Percentiles rank a stretch among this genome's conserved stretches.
Conservation (phyloP, 306 rosid species). For the Cucumis cinereus region DNA sequence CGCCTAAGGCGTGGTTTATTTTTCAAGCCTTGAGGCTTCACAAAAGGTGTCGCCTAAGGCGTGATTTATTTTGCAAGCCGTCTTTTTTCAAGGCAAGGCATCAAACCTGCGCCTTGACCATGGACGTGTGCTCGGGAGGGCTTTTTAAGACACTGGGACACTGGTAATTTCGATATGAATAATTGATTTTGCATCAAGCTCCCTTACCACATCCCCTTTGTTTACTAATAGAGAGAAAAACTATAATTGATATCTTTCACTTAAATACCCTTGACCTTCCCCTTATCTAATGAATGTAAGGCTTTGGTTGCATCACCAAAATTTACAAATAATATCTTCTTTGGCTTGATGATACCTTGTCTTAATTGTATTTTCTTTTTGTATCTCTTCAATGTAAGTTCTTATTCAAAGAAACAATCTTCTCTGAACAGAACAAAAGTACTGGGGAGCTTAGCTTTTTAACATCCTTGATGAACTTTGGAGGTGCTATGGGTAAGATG, state of each 20-base stretch:
- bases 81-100: too few species aligned
- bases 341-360: background rate
- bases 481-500: slow-evolving; percentile 77
- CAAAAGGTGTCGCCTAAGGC: too few species aligned
- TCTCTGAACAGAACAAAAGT: slow-evolving; percentile 66
- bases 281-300: background rate
- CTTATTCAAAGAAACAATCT: slow-evolving; percentile 8
- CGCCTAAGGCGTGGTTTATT: too few species aligned
- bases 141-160: too few species aligned
- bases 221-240: too few species aligned
- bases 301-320: background rate
- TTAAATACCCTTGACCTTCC: background rate
- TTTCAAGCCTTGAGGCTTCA: too few species aligned
- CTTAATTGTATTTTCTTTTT: background rate
- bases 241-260: too few species aligned
- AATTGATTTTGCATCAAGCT: background rate
- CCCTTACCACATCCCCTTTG: background rate
- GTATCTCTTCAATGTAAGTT: background rate
- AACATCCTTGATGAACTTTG: slow-evolving; percentile 83
- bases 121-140: too few species aligned
- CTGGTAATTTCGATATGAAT: background rate
- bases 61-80: too few species aligned
- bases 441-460: slow-evolving; percentile 97
- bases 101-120: too few species aligned
- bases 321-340: background rate